These are phyloP conservation scores for Nothomitra cinnamomea DNA, from an alignment of 2,329 filamentous ascomycete species.

Conservation along the genomic window DNA sequence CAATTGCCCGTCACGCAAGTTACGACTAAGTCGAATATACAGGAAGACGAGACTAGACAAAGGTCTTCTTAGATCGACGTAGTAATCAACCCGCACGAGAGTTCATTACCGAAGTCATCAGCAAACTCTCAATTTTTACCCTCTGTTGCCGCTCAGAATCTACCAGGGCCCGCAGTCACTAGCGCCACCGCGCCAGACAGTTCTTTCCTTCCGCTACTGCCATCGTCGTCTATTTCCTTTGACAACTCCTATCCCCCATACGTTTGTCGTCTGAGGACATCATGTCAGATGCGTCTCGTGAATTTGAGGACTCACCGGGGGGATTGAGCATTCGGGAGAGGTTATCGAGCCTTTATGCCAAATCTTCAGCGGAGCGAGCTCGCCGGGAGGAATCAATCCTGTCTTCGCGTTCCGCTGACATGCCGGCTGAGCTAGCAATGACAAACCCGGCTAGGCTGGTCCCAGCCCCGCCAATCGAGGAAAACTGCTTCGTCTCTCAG, in stretches of 20 bases:
- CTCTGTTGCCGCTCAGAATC: too few species aligned
- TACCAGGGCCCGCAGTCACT: too few species aligned
- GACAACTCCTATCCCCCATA: not conserved
- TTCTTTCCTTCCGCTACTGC: not conserved
- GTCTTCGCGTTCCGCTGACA: not conserved
- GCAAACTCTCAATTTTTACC: too few species aligned
- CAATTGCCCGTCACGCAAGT: not conserved
- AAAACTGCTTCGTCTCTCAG: not conserved
- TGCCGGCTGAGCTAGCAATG: not conserved
- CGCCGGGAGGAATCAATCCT: not conserved
- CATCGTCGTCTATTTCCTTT: not conserved
- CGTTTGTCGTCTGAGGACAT: not conserved
- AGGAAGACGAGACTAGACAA: not conserved
- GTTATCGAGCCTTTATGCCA: not conserved
- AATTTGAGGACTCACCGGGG: not conserved
- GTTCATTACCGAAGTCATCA: too few species aligned
- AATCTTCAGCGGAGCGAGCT: not conserved
- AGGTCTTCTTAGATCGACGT: too few species aligned
- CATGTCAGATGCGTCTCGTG: not conserved
- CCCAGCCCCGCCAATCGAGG: not conserved
- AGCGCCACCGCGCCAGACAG: not conserved
- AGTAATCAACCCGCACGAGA: too few species aligned
- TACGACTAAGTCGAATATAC: not conserved
- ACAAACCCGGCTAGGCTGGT: not conserved
- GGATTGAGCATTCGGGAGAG: not conserved